Percentiles rank a stretch among this genome's conserved stretches.
These are phyloP conservation scores for Calonectria pseudoturangicola DNA, from an alignment of 2,329 filamentous ascomycete genomes.

Conservation along the genomic window DNA sequence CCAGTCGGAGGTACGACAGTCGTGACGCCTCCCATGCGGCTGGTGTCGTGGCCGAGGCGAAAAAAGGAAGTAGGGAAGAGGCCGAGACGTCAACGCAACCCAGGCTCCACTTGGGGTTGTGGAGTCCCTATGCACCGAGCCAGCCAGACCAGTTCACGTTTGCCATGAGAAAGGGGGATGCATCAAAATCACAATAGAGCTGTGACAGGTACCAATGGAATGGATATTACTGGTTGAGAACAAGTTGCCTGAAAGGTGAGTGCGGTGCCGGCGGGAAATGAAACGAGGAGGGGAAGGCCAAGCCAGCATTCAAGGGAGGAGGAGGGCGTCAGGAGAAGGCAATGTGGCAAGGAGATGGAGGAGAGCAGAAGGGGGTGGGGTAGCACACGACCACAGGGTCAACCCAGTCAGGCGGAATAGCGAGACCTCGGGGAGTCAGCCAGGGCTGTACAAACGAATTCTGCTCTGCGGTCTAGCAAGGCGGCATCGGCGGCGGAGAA, in stretches of 20 bases:
- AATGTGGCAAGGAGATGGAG: constrained; percentile 4
- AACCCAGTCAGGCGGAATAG: constrained; percentile 23
- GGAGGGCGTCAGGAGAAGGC: constrained; percentile 9
- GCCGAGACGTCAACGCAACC: constrained; percentile 29
- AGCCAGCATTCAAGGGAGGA: constrained; percentile 11
- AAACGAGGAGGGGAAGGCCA: constrained; percentile 27
- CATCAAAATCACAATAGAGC: constrained; percentile 6
- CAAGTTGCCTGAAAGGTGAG: constrained; percentile 7
- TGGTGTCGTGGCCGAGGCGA: constrained; percentile 18
- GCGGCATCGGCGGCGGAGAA: background rate
- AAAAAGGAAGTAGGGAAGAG: constrained; percentile 22
- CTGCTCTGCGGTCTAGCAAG: background rate
- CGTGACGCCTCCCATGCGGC: background rate
- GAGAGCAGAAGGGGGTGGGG: background rate
- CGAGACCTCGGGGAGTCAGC: constrained; percentile 23
- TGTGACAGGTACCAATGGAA: constrained; percentile 20
- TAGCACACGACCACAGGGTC: constrained; percentile 25
- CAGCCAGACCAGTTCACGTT: constrained; percentile 15
- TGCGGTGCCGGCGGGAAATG: constrained; percentile 32
- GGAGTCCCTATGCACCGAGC: constrained; percentile 17
- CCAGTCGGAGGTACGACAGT: background rate
- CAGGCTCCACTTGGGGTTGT: constrained; percentile 30
- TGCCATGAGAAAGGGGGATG: constrained; percentile 16
- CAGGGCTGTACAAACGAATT: constrained; percentile 20
- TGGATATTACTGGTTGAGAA: constrained; percentile 1